Percentiles rank a stretch among this genome's conserved stretches.
These are phyloP conservation scores for Zygoascus ofunaensis DNA, from an alignment of 805 yeast genomes.

Conservation along the genomic window DNA sequence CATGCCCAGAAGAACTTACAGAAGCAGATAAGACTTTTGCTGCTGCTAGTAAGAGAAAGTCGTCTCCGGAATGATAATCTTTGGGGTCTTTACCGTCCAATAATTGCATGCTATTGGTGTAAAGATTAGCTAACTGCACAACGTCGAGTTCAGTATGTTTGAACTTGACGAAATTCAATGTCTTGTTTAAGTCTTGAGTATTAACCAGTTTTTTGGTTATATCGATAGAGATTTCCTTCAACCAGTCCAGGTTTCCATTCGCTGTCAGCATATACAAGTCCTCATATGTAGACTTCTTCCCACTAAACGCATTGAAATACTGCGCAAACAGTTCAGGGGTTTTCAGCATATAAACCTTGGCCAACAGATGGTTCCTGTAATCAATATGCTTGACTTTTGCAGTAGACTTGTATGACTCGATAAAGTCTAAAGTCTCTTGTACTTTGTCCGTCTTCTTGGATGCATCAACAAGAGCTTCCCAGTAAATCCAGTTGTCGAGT, in stretches of 20 bases:
- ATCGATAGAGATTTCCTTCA: constrained; percentile 9
- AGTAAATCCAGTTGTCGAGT: constrained; percentile 70
- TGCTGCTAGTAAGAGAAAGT: constrained; percentile 50
- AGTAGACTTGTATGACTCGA: constrained; percentile 30
- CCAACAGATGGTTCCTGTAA: constrained; percentile 47
- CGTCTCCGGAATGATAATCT: constrained; percentile 66
- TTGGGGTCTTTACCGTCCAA: constrained; percentile 40
- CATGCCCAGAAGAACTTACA: too few relatives aligned
- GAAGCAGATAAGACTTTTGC: constrained; percentile 25
- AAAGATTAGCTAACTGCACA: constrained; percentile 31
- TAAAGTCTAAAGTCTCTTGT: constrained; percentile 28
- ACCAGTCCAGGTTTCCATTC: neutral
- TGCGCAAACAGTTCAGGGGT: constrained; percentile 18
- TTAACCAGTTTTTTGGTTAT: constrained; percentile 14
- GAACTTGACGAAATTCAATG: constrained; percentile 44
- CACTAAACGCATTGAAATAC: constrained; percentile 40
- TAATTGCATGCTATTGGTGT: constrained; percentile 32
- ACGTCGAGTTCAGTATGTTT: constrained; percentile 17
- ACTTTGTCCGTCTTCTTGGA: constrained; percentile 30
- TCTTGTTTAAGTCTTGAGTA: constrained; percentile 15
- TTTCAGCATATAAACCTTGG: constrained; percentile 36
- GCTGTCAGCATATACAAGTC: constrained; percentile 38
- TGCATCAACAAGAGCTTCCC: constrained; percentile 49
- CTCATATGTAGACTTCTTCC: constrained; percentile 55
- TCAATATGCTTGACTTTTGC: neutral